Conservation (phyloP, 441 rosid species). For the Adansonia gregorii region DNA sequence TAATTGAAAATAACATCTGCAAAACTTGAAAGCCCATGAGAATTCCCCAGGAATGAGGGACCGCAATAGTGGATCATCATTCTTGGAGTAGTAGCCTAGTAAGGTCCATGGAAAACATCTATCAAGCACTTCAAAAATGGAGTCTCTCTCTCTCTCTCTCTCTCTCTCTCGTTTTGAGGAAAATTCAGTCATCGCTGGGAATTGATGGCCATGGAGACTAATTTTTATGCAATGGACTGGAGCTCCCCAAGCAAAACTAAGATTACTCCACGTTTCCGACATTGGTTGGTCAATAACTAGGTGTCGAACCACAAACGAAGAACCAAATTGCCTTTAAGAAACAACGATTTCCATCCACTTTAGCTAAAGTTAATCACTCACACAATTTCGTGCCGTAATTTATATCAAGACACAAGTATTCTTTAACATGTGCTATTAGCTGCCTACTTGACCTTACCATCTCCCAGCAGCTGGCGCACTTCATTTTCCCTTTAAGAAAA, state of each 20-base stretch:
- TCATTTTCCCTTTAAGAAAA: background rate
- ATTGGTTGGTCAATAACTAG: constrained; percentile 46
- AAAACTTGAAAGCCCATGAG: constrained; percentile 1
- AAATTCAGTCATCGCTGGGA: background rate
- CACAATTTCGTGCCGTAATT: background rate
- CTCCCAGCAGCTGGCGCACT: background rate
- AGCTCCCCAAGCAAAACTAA: constrained; percentile 21
- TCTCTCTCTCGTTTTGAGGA: background rate
- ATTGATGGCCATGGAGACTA: constrained; percentile 44
- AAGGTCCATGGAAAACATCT: constrained; percentile 50
- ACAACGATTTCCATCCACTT: background rate
- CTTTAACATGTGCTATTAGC: background rate
- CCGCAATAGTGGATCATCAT: constrained; percentile 38
- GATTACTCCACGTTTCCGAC: constrained; percentile 43
- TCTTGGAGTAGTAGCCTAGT: constrained; percentile 33
- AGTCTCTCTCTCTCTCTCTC: background rate
- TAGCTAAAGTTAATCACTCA: background rate
- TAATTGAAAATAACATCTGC: constrained; percentile 17
- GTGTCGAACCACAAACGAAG: background rate
- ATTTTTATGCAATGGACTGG: constrained; percentile 25
- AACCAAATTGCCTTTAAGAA: background rate
- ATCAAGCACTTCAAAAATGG: constrained; percentile 38
- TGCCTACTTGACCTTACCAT: background rate
- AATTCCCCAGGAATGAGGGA: constrained; percentile 25
- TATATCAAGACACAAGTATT: background rate